Base-by-base conservation (phyloP, 2,329 filamentous ascomycete species). In the Apiospora saccharicola region DNA sequence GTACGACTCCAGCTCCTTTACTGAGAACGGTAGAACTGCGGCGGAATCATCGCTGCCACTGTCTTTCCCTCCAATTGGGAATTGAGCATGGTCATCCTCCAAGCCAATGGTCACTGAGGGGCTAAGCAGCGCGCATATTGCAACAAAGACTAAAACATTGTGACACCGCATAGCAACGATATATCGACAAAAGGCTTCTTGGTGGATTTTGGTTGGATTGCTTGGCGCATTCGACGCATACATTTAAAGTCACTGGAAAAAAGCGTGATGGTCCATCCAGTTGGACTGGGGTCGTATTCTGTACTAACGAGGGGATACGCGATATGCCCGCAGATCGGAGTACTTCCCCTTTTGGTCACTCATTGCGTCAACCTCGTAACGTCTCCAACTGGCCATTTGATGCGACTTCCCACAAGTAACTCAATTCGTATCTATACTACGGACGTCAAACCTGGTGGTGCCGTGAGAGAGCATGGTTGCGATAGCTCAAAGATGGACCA, bases 1-100 rank as follows among this genome's bases (percentile, higher is more conserved):
- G 68, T 72, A 72, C 0, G 41, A 41, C n/a, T 70, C 70, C 49
- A 73, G 41, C 19, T 61, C 51, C 13, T 41, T 19, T 13, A 37
- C 24, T 7, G 37, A 51, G 10, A 51, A 51, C 1, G 49, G n/a
- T 12, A 51, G 49, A 12, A 12, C n/a, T 51, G n/a, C 12, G n/a
- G 0, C 8, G 10, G 12, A 51, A 26, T 3, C 49, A 8, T 49
- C 47, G 47, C 24, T 37, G 46, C 7, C n/a, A 19, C 51, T 10
- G 2, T n/a, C 37, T 24, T 57, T 19, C 13, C 16, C 37, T 43
- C 24, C 24, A 44, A 24, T 22, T 44, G 69, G 49, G 24, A 24
- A 26, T 12, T 51, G 49, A 4, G 10, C 3, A 6, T 51, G 24
- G 13, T 26, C n/a, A 51, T 51, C n/a, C 12, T 51, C 49, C n/a